Percentiles rank a stretch among this genome's conserved stretches.
Conservation (phyloP, 192 early-diverging fungal genomes). For the Coemansia sp. region DNA sequence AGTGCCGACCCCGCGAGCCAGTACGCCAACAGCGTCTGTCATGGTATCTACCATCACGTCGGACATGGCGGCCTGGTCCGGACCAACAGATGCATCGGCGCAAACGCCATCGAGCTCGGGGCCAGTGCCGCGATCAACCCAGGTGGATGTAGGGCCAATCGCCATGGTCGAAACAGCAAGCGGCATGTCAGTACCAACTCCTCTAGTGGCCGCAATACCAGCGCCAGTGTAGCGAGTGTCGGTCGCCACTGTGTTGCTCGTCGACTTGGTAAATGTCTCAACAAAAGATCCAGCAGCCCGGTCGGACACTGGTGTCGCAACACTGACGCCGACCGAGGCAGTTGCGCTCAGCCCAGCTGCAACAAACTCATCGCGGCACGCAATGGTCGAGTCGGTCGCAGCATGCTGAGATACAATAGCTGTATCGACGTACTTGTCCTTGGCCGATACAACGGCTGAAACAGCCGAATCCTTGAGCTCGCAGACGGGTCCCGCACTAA, state of each 20-base stretch:
- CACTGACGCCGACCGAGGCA: conserved; percentile 8
- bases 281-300: conserved; percentile 7
- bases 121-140: conserved; percentile 4
- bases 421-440: conserved; percentile 6
- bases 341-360: neutral
- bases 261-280: conserved; percentile 16
- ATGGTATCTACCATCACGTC: neutral
- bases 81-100: conserved; percentile 9
- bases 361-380: conserved; percentile 7
- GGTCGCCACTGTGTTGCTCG: conserved; percentile 7
- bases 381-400: neutral
- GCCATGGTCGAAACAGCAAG: conserved; percentile 6
- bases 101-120: neutral
- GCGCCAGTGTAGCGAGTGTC: conserved; percentile 13
- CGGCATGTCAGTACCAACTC: conserved; percentile 11
- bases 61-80: neutral
- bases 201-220: neutral
- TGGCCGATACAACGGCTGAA: neutral
- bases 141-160: neutral
- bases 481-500: conserved; percentile 18
- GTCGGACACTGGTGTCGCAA: conserved; percentile 2
- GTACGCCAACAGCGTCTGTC: neutral
- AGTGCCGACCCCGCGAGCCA: neutral
- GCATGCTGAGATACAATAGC: neutral
- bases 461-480: conserved; percentile 14